phyloP scores from a whole-genome alignment of 768 basidiomycete genomes.

The Calocera cornea region DNA sequence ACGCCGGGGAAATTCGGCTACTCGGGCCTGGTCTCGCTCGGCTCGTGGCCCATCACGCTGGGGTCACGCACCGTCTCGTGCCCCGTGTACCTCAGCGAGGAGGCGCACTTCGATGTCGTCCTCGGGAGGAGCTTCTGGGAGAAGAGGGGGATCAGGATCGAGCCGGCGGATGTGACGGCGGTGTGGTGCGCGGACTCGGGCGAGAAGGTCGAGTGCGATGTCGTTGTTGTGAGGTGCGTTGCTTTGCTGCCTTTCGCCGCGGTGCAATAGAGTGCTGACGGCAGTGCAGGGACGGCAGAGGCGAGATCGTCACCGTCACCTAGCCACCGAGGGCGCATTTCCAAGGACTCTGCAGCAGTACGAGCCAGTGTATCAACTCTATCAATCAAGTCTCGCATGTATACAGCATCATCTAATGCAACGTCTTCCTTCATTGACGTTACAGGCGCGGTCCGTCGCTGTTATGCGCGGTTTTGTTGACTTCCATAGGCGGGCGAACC shows the following conservation, averaged over 20 bases:
- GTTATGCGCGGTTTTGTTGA: too few relatives aligned
- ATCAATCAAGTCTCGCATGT: too few relatives aligned
- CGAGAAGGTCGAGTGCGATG: conserved; percentile 80
- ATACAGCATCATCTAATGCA: too few relatives aligned
- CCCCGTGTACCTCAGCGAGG: conserved; percentile 79
- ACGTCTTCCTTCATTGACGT: too few relatives aligned
- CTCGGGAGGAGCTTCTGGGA: conserved; percentile 61
- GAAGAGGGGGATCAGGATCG: conserved; percentile 61
- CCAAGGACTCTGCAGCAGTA: too few relatives aligned
- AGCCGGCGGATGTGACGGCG: conserved; percentile 71
- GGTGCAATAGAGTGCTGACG: background rate
- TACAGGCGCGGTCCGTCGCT: too few relatives aligned
- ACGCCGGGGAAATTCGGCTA: conserved; percentile 91
- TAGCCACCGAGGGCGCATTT: conserved; percentile 20
- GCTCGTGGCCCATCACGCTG: conserved; percentile 74
- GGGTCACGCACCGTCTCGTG: conserved; percentile 27
- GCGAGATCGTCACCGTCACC: conserved; percentile 81
- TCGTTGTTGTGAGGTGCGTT: conserved; percentile 55
- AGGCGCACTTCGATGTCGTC: conserved; percentile 90
- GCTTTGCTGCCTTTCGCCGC: background rate
- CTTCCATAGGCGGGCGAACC: too few relatives aligned
- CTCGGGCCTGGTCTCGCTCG: conserved; percentile 41
- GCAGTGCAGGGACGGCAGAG: conserved; percentile 55
- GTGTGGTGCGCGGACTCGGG: conserved; percentile 86
- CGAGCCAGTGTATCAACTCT: too few relatives aligned